A percentile compares a stretch with the other conserved stretches of the same genome.
Evolutionary conservation across 345 rosid species (phyloP).

Genomic region (Eucalyptus tenuipes): DNA sequence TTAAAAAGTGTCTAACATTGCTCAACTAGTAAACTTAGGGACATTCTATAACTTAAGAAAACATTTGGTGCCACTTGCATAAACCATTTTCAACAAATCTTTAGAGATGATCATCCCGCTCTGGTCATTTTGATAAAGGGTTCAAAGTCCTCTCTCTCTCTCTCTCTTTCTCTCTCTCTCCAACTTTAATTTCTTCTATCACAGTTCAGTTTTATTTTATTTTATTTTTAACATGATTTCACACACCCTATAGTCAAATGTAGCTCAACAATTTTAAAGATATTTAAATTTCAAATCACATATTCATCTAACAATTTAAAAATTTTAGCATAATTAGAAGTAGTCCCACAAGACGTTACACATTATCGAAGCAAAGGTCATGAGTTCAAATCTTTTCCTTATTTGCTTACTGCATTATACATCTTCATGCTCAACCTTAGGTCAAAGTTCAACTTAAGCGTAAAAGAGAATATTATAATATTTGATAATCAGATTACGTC

Average conservation of each 20-base stretch:
- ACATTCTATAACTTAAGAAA: neutral
- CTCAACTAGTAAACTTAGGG: neutral
- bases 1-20: too few relatives aligned
- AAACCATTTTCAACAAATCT: neutral
- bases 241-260: neutral
- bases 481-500: fast-evolving
- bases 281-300: neutral
- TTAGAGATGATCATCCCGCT: neutral
- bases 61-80: neutral
- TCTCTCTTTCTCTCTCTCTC: neutral
- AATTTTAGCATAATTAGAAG: neutral
- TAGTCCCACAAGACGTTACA: neutral
- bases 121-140: neutral
- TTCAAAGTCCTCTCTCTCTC: neutral
- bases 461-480: too few relatives aligned
- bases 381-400: neutral
- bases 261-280: neutral
- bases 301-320: neutral
- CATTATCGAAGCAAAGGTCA: too few relatives aligned
- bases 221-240: neutral
- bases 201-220: neutral
- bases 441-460: neutral
- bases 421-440: neutral
- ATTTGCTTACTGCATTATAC: neutral
- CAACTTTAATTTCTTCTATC: neutral